Evolutionary conservation across 1,139 yeast genomes (phyloP).

Genomic region (Pichia sp.): DNA sequence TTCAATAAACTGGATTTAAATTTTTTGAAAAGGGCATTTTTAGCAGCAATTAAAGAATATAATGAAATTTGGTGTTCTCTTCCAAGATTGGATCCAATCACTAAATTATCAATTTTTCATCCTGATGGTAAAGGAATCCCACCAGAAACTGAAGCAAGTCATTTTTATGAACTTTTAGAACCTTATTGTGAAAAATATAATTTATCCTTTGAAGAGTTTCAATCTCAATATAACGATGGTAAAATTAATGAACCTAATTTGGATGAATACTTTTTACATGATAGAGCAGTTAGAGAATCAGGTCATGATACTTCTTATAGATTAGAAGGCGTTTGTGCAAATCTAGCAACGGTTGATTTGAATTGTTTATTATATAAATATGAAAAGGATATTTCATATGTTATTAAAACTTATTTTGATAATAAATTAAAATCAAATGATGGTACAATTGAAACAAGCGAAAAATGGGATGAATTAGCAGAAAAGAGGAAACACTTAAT

Average conservation of each 20-base stretch:
- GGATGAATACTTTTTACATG: conserved; percentile 87
- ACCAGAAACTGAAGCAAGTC: conserved; percentile 92
- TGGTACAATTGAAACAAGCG: conserved; percentile 41
- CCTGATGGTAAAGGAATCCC: conserved; percentile 91
- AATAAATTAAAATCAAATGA: conserved; percentile 42
- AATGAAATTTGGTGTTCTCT: conserved; percentile 66
- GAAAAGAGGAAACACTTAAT: conserved; percentile 48
- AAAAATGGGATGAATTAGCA: conserved; percentile 58
- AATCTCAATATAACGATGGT: conserved; percentile 61
- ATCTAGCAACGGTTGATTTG: conserved; percentile 85
- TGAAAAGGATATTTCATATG: conserved; percentile 74
- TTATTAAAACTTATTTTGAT: conserved; percentile 52
- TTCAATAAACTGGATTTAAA: conserved; percentile 30
- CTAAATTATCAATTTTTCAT: conserved; percentile 85
- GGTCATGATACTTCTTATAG: conserved; percentile 96
- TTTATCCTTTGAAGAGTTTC: conserved; percentile 62
- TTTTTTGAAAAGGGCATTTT: conserved; percentile 57
- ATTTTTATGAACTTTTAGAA: conserved; percentile 65
- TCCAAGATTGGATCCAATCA: conserved; percentile 69
- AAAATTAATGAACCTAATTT: conserved; percentile 65
- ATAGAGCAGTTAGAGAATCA: conserved; percentile 91
- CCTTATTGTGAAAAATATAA: conserved; percentile 66
- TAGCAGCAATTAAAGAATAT: conserved; percentile 86
- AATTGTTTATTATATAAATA: conserved; percentile 85
- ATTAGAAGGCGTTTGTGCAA: conserved; percentile 83